Evolutionary conservation across 371 early-diverging fungal species (phyloP).

Genomic region (Cladochytrium tenue): DNA sequence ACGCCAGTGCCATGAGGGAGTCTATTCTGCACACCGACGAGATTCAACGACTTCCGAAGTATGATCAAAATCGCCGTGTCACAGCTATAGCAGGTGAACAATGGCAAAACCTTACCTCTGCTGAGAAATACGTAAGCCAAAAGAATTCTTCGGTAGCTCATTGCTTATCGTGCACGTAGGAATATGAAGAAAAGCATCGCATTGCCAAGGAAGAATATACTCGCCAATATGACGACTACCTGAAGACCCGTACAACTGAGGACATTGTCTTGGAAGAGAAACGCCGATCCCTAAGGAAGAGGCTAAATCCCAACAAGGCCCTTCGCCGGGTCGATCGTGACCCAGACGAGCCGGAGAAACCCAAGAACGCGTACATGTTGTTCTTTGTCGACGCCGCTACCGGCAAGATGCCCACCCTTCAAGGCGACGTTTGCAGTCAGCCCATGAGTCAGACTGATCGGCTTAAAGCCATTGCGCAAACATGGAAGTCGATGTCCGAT

Average conservation of each 20-base stretch:
- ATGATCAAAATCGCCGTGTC: not conserved
- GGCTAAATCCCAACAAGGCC: constrained; percentile 6
- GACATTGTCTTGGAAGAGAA: constrained; percentile 7
- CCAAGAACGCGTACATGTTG: constrained; percentile 4
- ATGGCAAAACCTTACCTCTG: not conserved
- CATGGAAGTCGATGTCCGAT: constrained; percentile 8
- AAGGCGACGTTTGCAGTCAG: not conserved
- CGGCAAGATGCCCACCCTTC: not conserved
- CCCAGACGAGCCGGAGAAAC: constrained; percentile 4
- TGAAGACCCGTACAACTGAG: constrained; percentile 3
- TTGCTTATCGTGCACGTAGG: constrained; percentile 23
- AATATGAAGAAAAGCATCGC: not conserved
- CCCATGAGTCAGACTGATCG: not conserved
- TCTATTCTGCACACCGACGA: not conserved
- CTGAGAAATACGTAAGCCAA: not conserved
- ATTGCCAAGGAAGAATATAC: constrained; percentile 2
- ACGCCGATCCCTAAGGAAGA: constrained; percentile 1
- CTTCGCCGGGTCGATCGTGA: constrained; percentile 1
- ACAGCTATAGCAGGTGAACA: not conserved
- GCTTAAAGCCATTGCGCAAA: constrained; percentile 2
- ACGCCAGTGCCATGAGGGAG: not conserved
- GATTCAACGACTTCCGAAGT: not conserved
- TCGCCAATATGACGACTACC: not conserved
- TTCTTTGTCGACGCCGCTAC: not conserved
- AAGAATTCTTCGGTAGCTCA: not conserved